These are phyloP conservation scores for Serendipita sp. DNA, from an alignment of 768 basidiomycete genomes.

Conservation along the genomic window DNA sequence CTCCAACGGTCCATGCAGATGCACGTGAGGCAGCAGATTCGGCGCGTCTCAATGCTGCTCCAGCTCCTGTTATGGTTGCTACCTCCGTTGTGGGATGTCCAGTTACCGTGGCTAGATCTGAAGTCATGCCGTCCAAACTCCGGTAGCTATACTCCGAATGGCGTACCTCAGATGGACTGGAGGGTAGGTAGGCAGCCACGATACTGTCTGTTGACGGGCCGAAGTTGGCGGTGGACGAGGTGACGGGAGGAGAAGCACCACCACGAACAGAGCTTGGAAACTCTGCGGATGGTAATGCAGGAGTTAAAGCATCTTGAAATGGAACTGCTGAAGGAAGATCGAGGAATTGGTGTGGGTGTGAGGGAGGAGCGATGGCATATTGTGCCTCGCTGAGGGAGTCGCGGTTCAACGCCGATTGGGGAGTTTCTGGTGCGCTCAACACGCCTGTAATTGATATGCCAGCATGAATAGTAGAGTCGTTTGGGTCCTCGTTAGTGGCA, in stretches of 20 bases:
- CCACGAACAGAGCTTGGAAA: slow-evolving; percentile 3
- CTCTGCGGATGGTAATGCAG: slow-evolving; percentile 4
- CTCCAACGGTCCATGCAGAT: neutral
- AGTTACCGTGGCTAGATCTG: neutral
- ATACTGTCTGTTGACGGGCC: neutral
- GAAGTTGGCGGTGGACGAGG: neutral
- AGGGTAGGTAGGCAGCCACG: neutral
- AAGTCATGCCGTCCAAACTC: neutral
- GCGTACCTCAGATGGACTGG: neutral
- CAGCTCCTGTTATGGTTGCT: neutral
- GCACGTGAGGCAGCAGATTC: neutral
- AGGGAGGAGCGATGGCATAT: neutral
- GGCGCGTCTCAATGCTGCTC: neutral
- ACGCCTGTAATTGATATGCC: neutral
- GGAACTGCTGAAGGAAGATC: slow-evolving; percentile 4
- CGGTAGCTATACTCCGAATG: neutral
- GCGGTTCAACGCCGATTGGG: neutral
- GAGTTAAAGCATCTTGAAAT: neutral
- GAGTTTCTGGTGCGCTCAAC: neutral
- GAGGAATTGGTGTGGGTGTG: neutral
- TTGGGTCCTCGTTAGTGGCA: neutral
- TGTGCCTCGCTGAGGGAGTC: slow-evolving; percentile 4
- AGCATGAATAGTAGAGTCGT: neutral
- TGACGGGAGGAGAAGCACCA: neutral
- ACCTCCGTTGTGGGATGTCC: neutral